Evolutionary conservation across 768 basidiomycete species (phyloP), one percentile per base, ranked within the genome.

Genomic region (Boletus fagicola): DNA sequence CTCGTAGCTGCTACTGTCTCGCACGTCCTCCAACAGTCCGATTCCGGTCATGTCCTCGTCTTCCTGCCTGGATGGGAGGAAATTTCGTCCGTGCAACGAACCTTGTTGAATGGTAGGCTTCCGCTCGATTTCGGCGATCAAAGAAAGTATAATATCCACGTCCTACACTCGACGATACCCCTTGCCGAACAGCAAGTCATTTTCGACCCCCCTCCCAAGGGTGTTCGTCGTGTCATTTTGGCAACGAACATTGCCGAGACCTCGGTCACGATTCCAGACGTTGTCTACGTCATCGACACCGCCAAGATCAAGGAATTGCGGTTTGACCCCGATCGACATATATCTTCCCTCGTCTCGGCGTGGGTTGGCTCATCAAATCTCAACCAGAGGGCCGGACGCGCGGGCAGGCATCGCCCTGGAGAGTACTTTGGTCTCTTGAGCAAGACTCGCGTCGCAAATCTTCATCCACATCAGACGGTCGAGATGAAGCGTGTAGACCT

Each of bases 241-340:
- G 84, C 94, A 5, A 98, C 95, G 39, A 97, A 97, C 69, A 94
- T 97, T 45, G 94, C 94, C 13, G 95, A 98, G 74, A 95, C 94
- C 4, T 94, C 92, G 5, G 80, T 97, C 63, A 98, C 95, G 5
- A 96, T 98, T 62, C 94, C 94, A 1, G 92, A 96, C 62, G 92
- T 97, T 26, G 92, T 96, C 11, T 94, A 92, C 65, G 95, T 98
- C 31, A 85, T 98, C 44, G 96, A 98, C 66, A 82, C 90, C 0
- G 95, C 83, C 18, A 87, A 88, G 65, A 80, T 94, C 66, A 97
- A 97, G 73, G 91, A 95, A 72, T 83, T 90, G 65, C 82, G 85
- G 16, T 98, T 93, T 65, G 93, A 98, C 65, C 92, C 95, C 1
- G 83, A 88, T 49, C 80, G 90, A 26, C 91, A 90, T 63, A 89